Base-by-base conservation (phyloP, 768 basidiomycete genomes). In the Kwoniella sp. region DNA sequence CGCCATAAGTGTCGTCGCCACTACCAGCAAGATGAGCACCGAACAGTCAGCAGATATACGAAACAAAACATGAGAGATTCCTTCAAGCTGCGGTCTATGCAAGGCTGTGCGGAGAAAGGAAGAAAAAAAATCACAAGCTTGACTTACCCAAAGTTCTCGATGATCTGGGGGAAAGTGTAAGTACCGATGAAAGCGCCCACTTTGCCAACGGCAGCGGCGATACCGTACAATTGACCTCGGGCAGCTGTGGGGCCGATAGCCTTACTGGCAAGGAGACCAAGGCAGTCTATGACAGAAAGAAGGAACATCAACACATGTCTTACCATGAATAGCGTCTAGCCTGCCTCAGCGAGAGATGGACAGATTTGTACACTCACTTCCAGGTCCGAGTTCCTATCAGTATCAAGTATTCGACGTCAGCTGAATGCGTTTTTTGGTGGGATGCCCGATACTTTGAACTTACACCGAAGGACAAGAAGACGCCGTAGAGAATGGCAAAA, bases 391-490 rank as follows among this genome's bases (percentile, higher is more conserved):
- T 62, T 71, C 70, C 69, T 60, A 54, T 30, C n/a, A n/a, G n/a
- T n/a, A n/a, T n/a, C n/a, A n/a, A n/a, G n/a, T n/a, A n/a, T n/a
- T n/a, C n/a, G n/a, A n/a, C n/a, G n/a, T n/a, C n/a, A n/a, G n/a
- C n/a, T n/a, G n/a, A n/a, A n/a, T n/a, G n/a, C n/a, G n/a, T n/a
- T n/a, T n/a, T n/a, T n/a, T n/a, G n/a, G n/a, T n/a, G n/a, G 20
- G 30, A 34, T 30, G n/a, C n/a, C n/a, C 8, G 29, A 13, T 56
- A 31, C 55, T 12, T 22, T 37, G 26, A 8, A 69, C 71, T 82
- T 82, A 95, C 93, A 53, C 93, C 94, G 61, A 93, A 89, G 73
- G 86, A 88, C 73, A 94, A 77, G 86, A 96, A 96, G 55, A 96
- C 86, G 15, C 93, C 94, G 72, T 96, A 95, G 8, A 96, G 82